Base-by-base conservation (phyloP, 352 stramenopile species). In the Phytopythium kandeliae region DNA sequence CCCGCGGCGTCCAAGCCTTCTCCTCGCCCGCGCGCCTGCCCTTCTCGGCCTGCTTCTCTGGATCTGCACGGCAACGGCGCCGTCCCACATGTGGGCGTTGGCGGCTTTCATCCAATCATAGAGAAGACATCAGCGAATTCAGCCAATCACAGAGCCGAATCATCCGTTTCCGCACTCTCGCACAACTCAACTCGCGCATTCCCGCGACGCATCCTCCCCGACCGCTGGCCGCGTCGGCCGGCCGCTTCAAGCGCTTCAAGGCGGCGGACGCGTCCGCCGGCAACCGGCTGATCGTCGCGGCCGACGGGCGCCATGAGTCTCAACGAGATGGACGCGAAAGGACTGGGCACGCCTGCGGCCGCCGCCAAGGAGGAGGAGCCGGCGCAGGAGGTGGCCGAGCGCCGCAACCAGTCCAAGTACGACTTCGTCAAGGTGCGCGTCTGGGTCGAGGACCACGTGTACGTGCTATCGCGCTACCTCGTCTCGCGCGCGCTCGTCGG, bases 371-470 rank as follows among this genome's bases (percentile, higher is more conserved):
- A 62, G 25, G 54, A 69, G 26, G 57, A 59, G 17, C 49, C 56
- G 31, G 67, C 67, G 45, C 63, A 64, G 33, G 74, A 86, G 52
- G 69, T 79, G 9, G 78, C 69, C 30, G 74, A 81, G 37, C 89
- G 86, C 62, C 73, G 81, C 25, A 95, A 95, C 63, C 81, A 95
- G 64, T 92, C 80, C 33, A 95, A 95, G 60, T 95, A 95, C 63
- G 85, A 95, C 55, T 95, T 92, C 50, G 77, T 95, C 54, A 95
- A 93, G 64, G 85, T 95, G 57, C 85, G 85, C 56, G 85, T 95
- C 45, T 95, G 85, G 85, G 80, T 95, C 41, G 76, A 89, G 52
- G 85, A 95, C 68, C 85, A 95, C 49, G 83, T 92, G 36, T 95
- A 95, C 73, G 85, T 95, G 47, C 65, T 95, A 42, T 95, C 85